These are phyloP conservation scores for Penicillium sclerotigenum DNA, from an alignment of 2,329 filamentous ascomycete species.

Conservation along the genomic window DNA sequence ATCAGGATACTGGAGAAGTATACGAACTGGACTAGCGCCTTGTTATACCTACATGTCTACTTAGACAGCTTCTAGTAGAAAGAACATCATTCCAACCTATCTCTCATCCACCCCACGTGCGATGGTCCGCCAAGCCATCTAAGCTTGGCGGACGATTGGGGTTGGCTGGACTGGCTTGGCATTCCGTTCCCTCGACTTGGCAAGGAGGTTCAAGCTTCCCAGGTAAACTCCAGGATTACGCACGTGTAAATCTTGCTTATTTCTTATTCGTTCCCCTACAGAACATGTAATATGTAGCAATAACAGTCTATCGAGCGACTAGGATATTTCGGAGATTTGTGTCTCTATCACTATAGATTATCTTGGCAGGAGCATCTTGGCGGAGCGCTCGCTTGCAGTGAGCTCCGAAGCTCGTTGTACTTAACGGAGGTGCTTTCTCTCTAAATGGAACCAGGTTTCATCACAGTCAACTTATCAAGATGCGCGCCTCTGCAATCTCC, in stretches of 20 bases:
- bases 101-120: slow-evolving; percentile 2
- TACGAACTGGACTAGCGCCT: not conserved
- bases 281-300: not conserved
- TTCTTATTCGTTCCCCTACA: not conserved
- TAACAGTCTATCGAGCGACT: too few relatives aligned
- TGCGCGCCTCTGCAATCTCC: slow-evolving; percentile 27
- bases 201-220: slow-evolving; percentile 9
- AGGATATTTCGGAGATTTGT: not conserved
- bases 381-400: not conserved
- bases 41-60: not conserved
- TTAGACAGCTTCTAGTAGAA: not conserved
- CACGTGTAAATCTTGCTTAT: slow-evolving; percentile 5
- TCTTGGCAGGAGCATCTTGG: not conserved
- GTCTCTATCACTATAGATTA: not conserved
- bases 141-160: not conserved
- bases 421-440: not conserved
- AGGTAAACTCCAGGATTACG: not conserved
- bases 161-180: slow-evolving; percentile 3
- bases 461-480: slow-evolving; percentile 9
- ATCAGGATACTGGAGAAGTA: not conserved
- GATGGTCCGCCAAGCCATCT: not conserved
- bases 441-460: not conserved
- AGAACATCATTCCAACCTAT: not conserved
- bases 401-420: not conserved
- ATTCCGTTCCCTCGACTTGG: slow-evolving; percentile 6